Percentiles rank a stretch among this genome's conserved stretches.
Evolutionary conservation across 495 filamentous ascomycete species (phyloP).

Genomic region (Aspergillus baeticus): DNA sequence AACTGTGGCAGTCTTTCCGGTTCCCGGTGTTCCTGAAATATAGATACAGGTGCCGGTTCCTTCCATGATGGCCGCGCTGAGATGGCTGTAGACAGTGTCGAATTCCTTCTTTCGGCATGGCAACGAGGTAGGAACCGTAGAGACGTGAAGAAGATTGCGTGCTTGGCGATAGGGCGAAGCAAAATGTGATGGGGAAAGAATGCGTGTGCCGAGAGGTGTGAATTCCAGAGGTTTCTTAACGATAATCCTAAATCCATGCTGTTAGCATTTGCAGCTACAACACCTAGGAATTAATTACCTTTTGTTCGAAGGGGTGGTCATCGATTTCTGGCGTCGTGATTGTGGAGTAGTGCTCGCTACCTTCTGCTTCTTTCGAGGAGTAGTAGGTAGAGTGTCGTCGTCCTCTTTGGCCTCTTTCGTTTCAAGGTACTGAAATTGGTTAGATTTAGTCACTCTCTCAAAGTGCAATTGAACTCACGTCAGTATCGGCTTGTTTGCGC

Average conservation of each 20-base stretch:
- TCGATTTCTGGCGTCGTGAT: conserved; percentile 50
- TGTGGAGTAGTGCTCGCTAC: conserved; percentile 57
- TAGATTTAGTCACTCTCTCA: neutral
- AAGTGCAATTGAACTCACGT: conserved; percentile 38
- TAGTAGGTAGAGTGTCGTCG: conserved; percentile 37
- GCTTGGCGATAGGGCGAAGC: conserved; percentile 90
- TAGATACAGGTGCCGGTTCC: conserved; percentile 96
- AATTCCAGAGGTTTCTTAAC: conserved; percentile 94
- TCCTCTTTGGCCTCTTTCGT: conserved; percentile 46
- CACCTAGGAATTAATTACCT: conserved; percentile 37
- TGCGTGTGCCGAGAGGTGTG: conserved; percentile 85
- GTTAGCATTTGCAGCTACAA: neutral
- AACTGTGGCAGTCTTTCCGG: conserved; percentile 96
- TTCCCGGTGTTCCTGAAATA: conserved; percentile 99
- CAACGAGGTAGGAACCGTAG: conserved; percentile 81
- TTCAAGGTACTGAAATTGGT: conserved; percentile 35
- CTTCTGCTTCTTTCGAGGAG: conserved; percentile 60
- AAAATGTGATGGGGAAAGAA: conserved; percentile 73
- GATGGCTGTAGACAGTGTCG: conserved; percentile 83
- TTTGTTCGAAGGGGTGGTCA: conserved; percentile 72
- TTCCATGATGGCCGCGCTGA: conserved; percentile 91
- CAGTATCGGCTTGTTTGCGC: conserved; percentile 44
- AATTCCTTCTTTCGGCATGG: conserved; percentile 95
- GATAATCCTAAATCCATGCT: conserved; percentile 52
- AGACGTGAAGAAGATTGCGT: conserved; percentile 86